Conservation (phyloP, 1,139 yeast genomes). For the Pichia sp. region DNA sequence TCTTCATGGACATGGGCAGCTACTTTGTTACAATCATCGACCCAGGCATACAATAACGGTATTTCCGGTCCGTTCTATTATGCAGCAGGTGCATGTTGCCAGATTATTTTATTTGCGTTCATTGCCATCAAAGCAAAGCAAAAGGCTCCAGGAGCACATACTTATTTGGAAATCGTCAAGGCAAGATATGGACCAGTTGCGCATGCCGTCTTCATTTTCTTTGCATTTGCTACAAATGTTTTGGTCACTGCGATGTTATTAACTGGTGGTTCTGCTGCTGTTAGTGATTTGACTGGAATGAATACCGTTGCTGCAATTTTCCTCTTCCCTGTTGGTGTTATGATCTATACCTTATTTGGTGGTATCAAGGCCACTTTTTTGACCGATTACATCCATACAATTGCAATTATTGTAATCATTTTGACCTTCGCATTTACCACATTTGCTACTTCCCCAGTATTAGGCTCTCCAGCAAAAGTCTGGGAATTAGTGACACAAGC, state of each 20-base stretch:
- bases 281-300: slow-evolving; percentile 33
- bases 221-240: slow-evolving; percentile 22
- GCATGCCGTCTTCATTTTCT: slow-evolving; percentile 19
- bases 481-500: slow-evolving; percentile 34
- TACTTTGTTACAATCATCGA: slow-evolving; percentile 24
- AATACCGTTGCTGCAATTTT: slow-evolving; percentile 32
- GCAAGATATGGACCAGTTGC: slow-evolving; percentile 39
- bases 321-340: slow-evolving; percentile 37
- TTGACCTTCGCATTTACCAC: slow-evolving; percentile 33
- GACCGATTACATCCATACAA: slow-evolving; percentile 25
- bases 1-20: slow-evolving; percentile 35
- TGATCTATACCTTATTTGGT: slow-evolving; percentile 34
- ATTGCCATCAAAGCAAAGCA: slow-evolving; percentile 47
- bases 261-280: slow-evolving; percentile 34
- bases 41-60: slow-evolving; percentile 24
- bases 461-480: slow-evolving; percentile 41
- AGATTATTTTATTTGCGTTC: slow-evolving; percentile 43
- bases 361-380: slow-evolving; percentile 37
- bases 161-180: slow-evolving; percentile 42
- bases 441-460: slow-evolving; percentile 32
- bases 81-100: slow-evolving; percentile 49
- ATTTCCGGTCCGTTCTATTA: slow-evolving; percentile 40
- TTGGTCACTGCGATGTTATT: slow-evolving; percentile 28
- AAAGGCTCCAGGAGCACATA: slow-evolving; percentile 47
- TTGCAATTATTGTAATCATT: slow-evolving; percentile 21